These are phyloP conservation scores for Blastomyces silverae DNA, from an alignment of 2,329 filamentous ascomycete genomes.

Conservation along the genomic window DNA sequence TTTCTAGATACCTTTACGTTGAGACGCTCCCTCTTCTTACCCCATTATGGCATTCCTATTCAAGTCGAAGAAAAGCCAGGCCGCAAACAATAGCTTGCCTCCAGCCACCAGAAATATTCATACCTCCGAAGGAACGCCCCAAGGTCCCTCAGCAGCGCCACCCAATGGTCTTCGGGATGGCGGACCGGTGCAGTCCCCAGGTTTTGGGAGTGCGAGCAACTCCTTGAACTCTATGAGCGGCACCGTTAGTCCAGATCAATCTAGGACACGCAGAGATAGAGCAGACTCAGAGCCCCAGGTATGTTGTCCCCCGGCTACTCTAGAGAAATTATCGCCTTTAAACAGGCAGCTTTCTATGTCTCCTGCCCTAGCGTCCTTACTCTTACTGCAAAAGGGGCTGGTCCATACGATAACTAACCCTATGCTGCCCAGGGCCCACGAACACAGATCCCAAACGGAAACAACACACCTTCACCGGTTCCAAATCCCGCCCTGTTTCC, in stretches of 20 bases:
- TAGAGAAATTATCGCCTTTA: neutral
- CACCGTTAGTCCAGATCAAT: conserved; percentile 59
- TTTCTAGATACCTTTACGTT: neutral
- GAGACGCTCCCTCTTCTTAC: conserved; percentile 2
- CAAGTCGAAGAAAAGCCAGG: conserved; percentile 71
- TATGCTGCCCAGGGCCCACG: conserved; percentile 26
- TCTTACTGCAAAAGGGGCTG: neutral
- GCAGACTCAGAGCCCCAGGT: conserved; percentile 52
- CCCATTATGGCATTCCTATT: conserved; percentile 67
- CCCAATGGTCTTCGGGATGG: conserved; percentile 43
- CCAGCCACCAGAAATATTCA: conserved; percentile 51
- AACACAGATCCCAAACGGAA: conserved; percentile 49
- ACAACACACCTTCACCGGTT: conserved; percentile 31
- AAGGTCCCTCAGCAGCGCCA: conserved; percentile 38
- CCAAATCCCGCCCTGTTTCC: conserved; percentile 81
- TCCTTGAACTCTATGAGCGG: conserved; percentile 62
- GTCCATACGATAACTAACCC: neutral
- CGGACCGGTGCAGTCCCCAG: conserved; percentile 51
- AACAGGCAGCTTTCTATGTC: neutral
- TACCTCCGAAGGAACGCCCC: conserved; percentile 48
- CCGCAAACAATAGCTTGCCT: conserved; percentile 43
- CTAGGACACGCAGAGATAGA: conserved; percentile 52
- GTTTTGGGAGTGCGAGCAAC: conserved; percentile 58
- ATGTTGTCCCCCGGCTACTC: conserved; percentile 25
- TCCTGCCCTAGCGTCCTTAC: neutral